Evolutionary conservation across 139 green algal species (phyloP).

Genomic region (Deuterostichococcus epilithicus): DNA sequence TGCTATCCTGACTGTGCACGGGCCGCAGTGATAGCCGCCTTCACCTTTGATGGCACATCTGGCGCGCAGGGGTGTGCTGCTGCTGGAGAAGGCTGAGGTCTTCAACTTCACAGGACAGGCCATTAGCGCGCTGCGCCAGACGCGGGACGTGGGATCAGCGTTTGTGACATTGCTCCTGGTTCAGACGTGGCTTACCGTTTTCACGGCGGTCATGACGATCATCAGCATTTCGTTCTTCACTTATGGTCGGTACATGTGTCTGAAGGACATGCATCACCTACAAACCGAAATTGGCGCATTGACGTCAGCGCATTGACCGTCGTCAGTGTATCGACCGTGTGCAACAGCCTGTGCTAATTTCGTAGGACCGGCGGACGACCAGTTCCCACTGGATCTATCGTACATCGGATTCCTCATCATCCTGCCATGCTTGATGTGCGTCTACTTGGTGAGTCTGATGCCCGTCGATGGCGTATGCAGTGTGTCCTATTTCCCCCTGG

Average conservation of each 20-base stretch:
- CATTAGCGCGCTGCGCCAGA: neutral
- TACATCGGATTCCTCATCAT: neutral
- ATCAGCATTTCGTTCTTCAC: constrained; percentile 36
- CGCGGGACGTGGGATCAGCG: constrained; percentile 15
- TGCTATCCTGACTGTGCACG: too few relatives aligned
- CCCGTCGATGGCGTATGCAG: too few relatives aligned
- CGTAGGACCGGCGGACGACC: neutral
- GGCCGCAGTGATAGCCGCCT: too few relatives aligned
- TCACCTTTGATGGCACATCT: neutral
- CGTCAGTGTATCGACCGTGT: too few relatives aligned
- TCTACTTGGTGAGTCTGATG: neutral
- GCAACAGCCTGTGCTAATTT: too few relatives aligned
- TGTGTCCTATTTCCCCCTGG: too few relatives aligned
- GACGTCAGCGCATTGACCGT: too few relatives aligned
- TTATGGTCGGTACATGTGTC: constrained; percentile 27
- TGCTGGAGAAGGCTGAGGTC: constrained; percentile 11
- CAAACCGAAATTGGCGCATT: too few relatives aligned
- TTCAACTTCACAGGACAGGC: neutral
- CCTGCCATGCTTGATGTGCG: neutral
- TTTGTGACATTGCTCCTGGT: constrained; percentile 9
- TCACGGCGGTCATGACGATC: constrained; percentile 17
- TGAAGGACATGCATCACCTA: too few relatives aligned
- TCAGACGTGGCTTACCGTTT: constrained; percentile 24
- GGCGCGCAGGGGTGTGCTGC: constrained; percentile 16
- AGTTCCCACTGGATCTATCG: neutral